Base-by-base conservation (phyloP, 805 yeast genomes). In the Lipomyces starkeyi region DNA sequence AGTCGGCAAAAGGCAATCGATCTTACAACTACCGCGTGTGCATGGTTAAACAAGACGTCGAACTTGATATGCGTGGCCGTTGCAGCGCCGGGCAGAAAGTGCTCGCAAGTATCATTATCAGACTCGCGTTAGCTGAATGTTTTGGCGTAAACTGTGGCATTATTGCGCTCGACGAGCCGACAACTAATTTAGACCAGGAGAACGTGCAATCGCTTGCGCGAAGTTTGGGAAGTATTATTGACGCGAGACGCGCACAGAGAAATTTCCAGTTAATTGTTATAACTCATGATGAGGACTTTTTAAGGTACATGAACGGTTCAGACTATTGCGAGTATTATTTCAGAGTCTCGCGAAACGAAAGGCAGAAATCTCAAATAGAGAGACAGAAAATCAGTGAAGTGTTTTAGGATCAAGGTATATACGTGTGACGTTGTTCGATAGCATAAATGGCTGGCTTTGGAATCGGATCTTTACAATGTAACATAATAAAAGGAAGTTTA, bases 81-180 rank as follows among this genome's bases (percentile, higher is more conserved):
- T 95, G 99, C 77, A 91, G 97, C 1, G 98, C 99, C 0, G 99
- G 99, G 0, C 99, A 95, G 78, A 91, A 93, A 75, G 98, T 95
- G 3, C 79, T 95, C 58, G 97, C 98, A 0, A 89, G 96, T 53
- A 93, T 95, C 59, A 87, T 95, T 40, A 94, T 95, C 65, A 83
- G 99, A 64, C 80, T 95, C 65, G 97, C 98, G 0, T 81, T 95
- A 59, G 95, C 98, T 0, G 98, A 95, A 78, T 91, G 98, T 75
- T 94, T 95, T 81, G 98, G 99, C 7, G 84, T 88, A 1, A 91
- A 91, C 76, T 94, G 97, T 81, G 99, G 99, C 61, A 90, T 95
- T 79, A 91, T 95, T 73, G 97, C 98, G 0, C 82, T 95, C 53
- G 99, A 95, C 79, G 99, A 95, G 79, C 99, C 99, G 8, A 95